A percentile compares a stretch with the other conserved stretches of the same genome.
Conservation (phyloP, 31 red algal genomes). For the Pterothamnion heteromorphum region DNA sequence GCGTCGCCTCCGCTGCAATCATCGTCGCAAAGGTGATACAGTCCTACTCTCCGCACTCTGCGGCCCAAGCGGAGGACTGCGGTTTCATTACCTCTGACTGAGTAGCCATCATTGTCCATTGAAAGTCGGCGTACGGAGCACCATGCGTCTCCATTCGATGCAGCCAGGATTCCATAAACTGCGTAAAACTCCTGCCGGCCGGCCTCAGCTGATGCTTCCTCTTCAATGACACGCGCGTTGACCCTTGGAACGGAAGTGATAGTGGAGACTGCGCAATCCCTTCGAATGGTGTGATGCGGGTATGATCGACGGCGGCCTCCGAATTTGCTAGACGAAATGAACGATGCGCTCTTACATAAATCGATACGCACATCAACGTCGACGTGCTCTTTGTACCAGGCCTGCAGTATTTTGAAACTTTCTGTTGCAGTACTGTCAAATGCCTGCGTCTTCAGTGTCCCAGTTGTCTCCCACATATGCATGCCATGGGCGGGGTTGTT, state of each 20-base stretch:
- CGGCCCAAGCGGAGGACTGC: neutral
- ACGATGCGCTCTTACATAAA: neutral
- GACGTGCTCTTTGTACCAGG: neutral
- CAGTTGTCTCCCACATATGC: no score
- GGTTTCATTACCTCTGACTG: neutral
- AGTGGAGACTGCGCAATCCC: neutral
- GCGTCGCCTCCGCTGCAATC: neutral
- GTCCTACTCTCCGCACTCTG: neutral
- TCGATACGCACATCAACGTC: neutral
- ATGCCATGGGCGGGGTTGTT: no score
- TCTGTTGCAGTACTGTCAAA: neutral
- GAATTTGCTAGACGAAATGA: neutral
- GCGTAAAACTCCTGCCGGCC: neutral
- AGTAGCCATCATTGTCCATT: neutral
- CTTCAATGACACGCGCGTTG: neutral
- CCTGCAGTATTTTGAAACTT: neutral
- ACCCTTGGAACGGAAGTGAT: neutral
- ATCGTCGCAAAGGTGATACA: neutral
- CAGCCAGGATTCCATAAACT: neutral
- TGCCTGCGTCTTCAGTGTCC: neutral
- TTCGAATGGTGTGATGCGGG: neutral
- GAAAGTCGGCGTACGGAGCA: neutral
- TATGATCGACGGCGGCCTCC: neutral
- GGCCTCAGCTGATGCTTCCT: neutral
- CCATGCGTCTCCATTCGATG: neutral